Base-by-base conservation (phyloP, 495 filamentous ascomycete species). In the Gamarada debralockiae region DNA sequence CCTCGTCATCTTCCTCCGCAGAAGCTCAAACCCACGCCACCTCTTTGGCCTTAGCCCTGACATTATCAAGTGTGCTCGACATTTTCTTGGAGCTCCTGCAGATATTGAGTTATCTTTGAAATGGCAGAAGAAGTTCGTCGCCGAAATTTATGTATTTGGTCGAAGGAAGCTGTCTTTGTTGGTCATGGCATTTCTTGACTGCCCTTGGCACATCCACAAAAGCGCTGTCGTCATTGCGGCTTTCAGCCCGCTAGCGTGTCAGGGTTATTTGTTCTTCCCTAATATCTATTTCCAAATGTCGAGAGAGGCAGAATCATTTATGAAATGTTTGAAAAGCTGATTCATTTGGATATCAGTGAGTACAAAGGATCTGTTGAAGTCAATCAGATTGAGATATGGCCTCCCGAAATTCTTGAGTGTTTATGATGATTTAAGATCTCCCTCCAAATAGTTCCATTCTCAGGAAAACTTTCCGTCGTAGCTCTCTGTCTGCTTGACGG, bases 41-140 rank as follows among this genome's bases (percentile, higher is more conserved):
- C 60, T 78, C 71, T 44, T 76, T 73, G 36, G 77, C 77, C 59
- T 68, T 75, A 18, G 63, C 57, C 49, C 67, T 64, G 0, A 47
- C 49, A 40, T 39, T 53, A 3, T 62, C 59, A 3, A 62, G 9
- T 3, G 36, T 48, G 23, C 44, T 54, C 27, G 50, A 42, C 38
- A 53, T 53, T 29, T 56, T 56, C 17, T 4, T 3, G 36, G 13
- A n/a, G 3, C 14, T 18, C 14, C 36, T 39, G 27, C 10, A 10
- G 4, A 5, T 10, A 4, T 39, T 18, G 5, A 13, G 36, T 3
- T 39, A 14, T 5, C 14, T 39, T 4, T 6, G 14, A 7, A 15
- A 39, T 39, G 3, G 13, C 5, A 18, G 6, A 15, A 39, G 5
- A 18, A 15, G 13, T 6, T 18, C 14, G 4, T 15, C 14, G 36